These are phyloP conservation scores for Mortierella hygrophila DNA, from an alignment of 192 early-diverging fungal genomes.

Conservation along the genomic window DNA sequence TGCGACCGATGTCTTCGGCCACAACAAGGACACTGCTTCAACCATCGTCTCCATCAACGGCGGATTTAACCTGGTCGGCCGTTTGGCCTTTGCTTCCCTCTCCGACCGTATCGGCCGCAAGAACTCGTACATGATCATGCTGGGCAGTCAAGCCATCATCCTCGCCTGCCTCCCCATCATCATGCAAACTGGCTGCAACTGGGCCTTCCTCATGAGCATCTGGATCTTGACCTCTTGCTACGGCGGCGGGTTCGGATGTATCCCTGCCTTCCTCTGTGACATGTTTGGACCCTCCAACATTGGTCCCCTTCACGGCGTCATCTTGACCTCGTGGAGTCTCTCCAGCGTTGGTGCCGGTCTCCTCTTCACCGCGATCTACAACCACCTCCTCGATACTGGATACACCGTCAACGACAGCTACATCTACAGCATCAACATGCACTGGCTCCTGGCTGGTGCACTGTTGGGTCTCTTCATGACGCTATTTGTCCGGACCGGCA, in stretches of 20 bases:
- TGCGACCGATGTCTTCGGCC: conserved; percentile 65
- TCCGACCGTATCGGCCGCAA: conserved; percentile 77
- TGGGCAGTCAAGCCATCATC: conserved; percentile 71
- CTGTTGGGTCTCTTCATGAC: conserved; percentile 68
- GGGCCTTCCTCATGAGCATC: conserved; percentile 68
- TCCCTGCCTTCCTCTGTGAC: conserved; percentile 81
- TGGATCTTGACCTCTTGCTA: conserved; percentile 79
- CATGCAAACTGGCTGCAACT: conserved; percentile 65
- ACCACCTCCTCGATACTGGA: conserved; percentile 55
- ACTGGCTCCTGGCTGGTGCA: conserved; percentile 77
- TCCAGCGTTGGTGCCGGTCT: conserved; percentile 82
- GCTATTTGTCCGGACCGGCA: conserved; percentile 70
- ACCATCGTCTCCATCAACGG: conserved; percentile 72
- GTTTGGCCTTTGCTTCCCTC: conserved; percentile 65
- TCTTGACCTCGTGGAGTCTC: conserved; percentile 81
- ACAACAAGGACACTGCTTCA: conserved; percentile 55
- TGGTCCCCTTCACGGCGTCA: conserved; percentile 79
- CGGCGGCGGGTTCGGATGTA: conserved; percentile 82
- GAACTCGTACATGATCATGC: conserved; percentile 72
- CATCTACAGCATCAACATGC: conserved; percentile 72
- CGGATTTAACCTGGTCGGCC: conserved; percentile 69
- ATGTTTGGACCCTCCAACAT: conserved; percentile 84
- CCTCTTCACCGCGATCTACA: conserved; percentile 73
- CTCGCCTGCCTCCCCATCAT: conserved; percentile 65
- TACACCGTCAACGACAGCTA: conserved; percentile 66